These are phyloP conservation scores for Halteria grandinella DNA, from an alignment of 73 alveolate species.

Conservation along the genomic window DNA sequence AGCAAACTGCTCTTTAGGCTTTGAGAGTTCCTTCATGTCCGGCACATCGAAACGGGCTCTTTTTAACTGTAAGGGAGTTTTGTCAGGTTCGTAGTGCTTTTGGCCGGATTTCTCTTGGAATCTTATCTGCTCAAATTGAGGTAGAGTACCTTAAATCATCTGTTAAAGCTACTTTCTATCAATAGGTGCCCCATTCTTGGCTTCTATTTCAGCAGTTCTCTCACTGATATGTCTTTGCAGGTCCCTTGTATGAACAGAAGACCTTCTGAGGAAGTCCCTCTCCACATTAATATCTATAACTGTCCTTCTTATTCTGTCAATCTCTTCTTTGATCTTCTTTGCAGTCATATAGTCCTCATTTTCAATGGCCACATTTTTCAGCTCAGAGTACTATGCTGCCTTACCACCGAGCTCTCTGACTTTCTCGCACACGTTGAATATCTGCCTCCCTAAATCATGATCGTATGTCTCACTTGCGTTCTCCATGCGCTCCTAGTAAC, in stretches of 20 bases:
- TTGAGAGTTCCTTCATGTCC: too few species aligned
- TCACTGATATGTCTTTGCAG: not conserved
- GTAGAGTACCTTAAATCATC: too few species aligned
- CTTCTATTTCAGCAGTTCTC: too few species aligned
- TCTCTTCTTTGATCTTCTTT: slow-evolving; percentile 19
- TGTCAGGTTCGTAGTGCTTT: too few species aligned
- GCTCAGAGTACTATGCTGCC: slow-evolving; percentile 27
- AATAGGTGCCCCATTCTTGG: too few species aligned
- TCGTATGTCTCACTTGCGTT: slow-evolving; percentile 48
- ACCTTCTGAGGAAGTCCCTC: too few species aligned
- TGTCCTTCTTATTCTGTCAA: slow-evolving; percentile 6
- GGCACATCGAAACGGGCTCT: too few species aligned
- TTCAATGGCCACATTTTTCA: slow-evolving; percentile 59
- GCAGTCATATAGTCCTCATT: slow-evolving; percentile 69
- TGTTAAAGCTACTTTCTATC: too few species aligned
- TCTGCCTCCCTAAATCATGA: slow-evolving; percentile 52
- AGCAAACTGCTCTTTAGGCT: slow-evolving; percentile 21
- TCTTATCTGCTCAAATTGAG: too few species aligned
- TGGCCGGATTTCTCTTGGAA: too few species aligned
- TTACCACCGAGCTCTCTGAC: slow-evolving; percentile 51
- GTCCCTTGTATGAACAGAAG: too few species aligned
- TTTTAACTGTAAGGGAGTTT: too few species aligned
- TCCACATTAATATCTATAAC: not conserved
- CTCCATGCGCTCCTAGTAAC: slow-evolving; percentile 52
- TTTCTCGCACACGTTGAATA: slow-evolving; percentile 45